Conservation (phyloP, 257 asterid species). For the Eucommia ulmoides region DNA sequence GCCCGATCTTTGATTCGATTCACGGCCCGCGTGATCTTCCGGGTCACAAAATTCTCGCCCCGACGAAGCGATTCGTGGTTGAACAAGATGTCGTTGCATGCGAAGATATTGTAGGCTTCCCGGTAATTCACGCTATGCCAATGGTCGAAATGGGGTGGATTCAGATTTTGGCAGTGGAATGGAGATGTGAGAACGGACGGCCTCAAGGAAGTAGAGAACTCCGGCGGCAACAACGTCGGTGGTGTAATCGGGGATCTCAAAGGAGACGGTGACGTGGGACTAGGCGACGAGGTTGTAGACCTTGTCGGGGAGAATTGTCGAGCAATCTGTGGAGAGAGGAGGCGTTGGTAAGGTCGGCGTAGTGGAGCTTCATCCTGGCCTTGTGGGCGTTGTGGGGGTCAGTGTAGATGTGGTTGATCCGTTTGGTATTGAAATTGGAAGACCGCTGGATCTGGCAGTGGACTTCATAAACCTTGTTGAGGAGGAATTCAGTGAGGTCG, state of each 20-base stretch:
- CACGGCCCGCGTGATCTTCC: constrained; percentile 92
- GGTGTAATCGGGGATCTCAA: constrained; percentile 97
- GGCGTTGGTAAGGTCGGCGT: constrained; percentile 94
- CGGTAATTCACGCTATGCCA: constrained; percentile 86
- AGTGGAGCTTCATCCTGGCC: too few species aligned
- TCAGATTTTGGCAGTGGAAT: constrained; percentile 92
- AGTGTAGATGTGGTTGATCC: too few species aligned
- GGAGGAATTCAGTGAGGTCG: too few species aligned
- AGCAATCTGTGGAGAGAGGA: constrained; percentile 99
- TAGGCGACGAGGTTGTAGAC: constrained; percentile 97
- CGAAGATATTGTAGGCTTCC: constrained; percentile 78
- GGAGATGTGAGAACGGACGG: constrained; percentile 84
- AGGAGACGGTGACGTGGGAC: constrained; percentile 95
- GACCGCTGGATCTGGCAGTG: too few species aligned
- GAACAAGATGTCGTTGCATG: constrained; percentile 89
- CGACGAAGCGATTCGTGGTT: constrained; percentile 88
- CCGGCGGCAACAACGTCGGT: constrained; percentile 99
- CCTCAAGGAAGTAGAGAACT: constrained; percentile 88
- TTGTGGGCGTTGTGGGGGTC: too few species aligned
- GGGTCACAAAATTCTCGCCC: constrained; percentile 92
- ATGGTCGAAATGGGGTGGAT: constrained; percentile 69
- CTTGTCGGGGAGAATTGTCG: constrained; percentile 84
- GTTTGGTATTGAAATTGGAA: too few species aligned
- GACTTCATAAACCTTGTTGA: too few species aligned
- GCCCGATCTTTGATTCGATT: constrained; percentile 85